Percentiles rank a stretch among this genome's conserved stretches.
phyloP scores from a whole-genome alignment of 305 asterid species.

The Solanum hybrid region DNA sequence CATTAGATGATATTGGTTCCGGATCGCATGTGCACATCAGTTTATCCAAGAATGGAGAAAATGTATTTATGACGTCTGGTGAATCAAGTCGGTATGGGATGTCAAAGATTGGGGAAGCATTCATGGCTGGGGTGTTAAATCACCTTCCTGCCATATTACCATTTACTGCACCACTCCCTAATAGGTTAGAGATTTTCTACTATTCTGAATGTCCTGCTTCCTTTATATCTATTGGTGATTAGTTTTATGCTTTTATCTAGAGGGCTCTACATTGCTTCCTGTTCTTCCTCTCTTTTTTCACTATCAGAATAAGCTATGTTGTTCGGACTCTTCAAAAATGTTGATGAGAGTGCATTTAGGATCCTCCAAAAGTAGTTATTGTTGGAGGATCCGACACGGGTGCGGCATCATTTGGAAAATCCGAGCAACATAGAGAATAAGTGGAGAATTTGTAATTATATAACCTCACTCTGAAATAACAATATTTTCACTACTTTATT shows the following conservation, averaged over 20 bases:
- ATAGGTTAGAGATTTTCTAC: conserved; percentile 37
- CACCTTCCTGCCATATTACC: conserved; percentile 94
- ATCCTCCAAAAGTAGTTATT: neutral
- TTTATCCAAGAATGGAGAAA: conserved; percentile 65
- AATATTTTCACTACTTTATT: neutral
- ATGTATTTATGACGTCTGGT: conserved; percentile 51
- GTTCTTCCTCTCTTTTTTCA: neutral
- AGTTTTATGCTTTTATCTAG: neutral
- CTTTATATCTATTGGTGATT: neutral
- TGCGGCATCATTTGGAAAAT: neutral
- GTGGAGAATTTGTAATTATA: neutral
- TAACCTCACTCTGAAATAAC: neutral
- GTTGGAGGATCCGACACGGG: neutral
- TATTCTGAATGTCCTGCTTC: neutral
- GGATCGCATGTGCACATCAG: conserved; percentile 95
- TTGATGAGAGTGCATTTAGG: neutral
- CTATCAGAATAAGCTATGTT: neutral
- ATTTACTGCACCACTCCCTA: conserved; percentile 89
- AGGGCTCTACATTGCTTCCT: neutral
- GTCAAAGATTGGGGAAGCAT: conserved; percentile 72
- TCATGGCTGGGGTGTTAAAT: conserved; percentile 88
- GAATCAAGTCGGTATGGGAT: conserved; percentile 60
- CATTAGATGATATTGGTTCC: conserved; percentile 75
- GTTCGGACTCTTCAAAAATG: neutral
- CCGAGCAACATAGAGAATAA: neutral